Base-by-base conservation (phyloP, 352 stramenopile species). In the Pythium periplocum region DNA sequence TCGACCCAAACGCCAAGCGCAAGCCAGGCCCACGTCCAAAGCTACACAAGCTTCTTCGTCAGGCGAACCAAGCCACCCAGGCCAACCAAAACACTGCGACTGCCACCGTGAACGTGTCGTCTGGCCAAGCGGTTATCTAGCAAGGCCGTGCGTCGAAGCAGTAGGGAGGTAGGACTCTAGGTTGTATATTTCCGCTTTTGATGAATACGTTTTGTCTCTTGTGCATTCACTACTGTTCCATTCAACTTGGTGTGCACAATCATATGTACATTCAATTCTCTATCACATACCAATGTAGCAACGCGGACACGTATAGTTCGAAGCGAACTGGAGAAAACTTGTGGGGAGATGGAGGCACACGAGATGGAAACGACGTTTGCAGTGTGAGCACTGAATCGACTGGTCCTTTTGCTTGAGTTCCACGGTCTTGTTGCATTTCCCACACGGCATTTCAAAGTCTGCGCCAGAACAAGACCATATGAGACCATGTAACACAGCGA, bases 1-100 rank as follows among this genome's bases (percentile, higher is more conserved):
- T 75, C 8, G 73, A 87, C 47, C 67, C 66, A 4, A 65, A 71
- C 4, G 62, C 66, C n/a, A 71, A 77, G 51, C 66, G 73, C 50
- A 90, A 88, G 57, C 77, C 77, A 31, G 80, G 80, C 1, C 80
- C 80, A 0, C 64, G 67, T 1, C 73, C 77, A 11, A 88, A 87
- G 57, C 53, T 56, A 33, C 78, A 75, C 51, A 65, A 66, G 45
- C 30, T 42, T 10, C 37, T 58, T 7, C 17, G 17, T 26, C 17
- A 26, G 17, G 17, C 17, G 17, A 26, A 26, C 17, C 17, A 26
- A 26, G 17, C 17, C 17, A 26, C 17, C 17, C 17, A 26, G 17
- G 17, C 17, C 17, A 26, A 26, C 17, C 17, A 26, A 26, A 26
- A 26, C 17, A 26, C 17, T 26, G 17, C 17, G 17, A 26, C 17